Base-by-base conservation (phyloP, 148 eudicot genomes). In the Diospyros kaki region DNA sequence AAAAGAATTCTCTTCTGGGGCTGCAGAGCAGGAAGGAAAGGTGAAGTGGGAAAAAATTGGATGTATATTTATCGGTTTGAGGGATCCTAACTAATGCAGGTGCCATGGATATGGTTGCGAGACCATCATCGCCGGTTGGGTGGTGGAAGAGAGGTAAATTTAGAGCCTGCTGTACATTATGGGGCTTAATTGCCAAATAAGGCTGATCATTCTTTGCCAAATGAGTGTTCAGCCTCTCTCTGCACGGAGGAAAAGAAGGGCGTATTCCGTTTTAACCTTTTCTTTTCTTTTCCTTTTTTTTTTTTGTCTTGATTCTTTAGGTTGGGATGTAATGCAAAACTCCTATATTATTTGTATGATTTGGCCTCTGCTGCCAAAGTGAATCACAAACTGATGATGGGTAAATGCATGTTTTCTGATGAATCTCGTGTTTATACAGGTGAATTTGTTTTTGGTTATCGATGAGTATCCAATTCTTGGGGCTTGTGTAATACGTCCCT, bases 141-240 rank as follows among this genome's bases (percentile, higher is more conserved):
- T 41, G 42, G 11, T 42, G 48, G 58, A 51, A 58, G 17, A 50
- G 3, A 1, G 42, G 70, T 78, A 55, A 15, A 70, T 50, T 72
- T 51, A 46, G 80, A 65, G 70, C 72, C 69, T 56, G 64, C 14
- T 83, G 76, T 86, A 81, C 76, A 69, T 79, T 81, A 68, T 55
- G 50, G 77, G 42, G 78, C 76, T 69, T 41, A 44, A 71, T 63
- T 75, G 72, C 72, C 69, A 3, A 73, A 66, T 79, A 85, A 85
- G 76, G 75, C 77, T 81, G 78, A 65, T 78, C 81, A 85, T 83
- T 88, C 84, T 88, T 88, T 77, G 44, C 80, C 55, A 51, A 55
- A 71, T 54, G 79, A 28, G 51, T 3, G 14, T 55, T 58, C 59
- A 51, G 55, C 59, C 59, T 50, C 76, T 73, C 76, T 55, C 64